These are phyloP conservation scores for Yamadazyma blattariae DNA, from an alignment of 1,139 yeast genomes.

Conservation along the genomic window DNA sequence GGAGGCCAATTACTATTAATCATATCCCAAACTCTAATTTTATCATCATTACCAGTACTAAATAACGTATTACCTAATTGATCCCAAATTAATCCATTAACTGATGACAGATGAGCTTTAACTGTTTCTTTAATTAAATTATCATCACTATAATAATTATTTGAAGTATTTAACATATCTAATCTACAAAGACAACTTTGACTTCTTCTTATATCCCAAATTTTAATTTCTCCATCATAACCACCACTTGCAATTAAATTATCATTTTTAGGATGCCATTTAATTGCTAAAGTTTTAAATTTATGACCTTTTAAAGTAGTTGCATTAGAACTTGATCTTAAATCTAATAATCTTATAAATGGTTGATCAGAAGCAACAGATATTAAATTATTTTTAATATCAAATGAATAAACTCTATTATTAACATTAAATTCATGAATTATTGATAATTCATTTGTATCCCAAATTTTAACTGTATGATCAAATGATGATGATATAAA, in stretches of 20 bases:
- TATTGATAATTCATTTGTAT: constrained; percentile 58
- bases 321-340: constrained; percentile 66
- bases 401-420: constrained; percentile 53
- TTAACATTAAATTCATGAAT: constrained; percentile 64
- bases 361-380: constrained; percentile 75
- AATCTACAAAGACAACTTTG: constrained; percentile 60
- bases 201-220: constrained; percentile 78
- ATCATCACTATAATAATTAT: constrained; percentile 15
- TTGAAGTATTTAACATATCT: constrained; percentile 38
- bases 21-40: constrained; percentile 73
- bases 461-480: constrained; percentile 78
- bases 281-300: constrained; percentile 60
- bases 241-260: constrained; percentile 74
- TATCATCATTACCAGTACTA: constrained; percentile 76
- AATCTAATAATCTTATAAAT: constrained; percentile 65
- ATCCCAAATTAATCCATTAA: constrained; percentile 74
- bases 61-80: constrained; percentile 57
- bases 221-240: constrained; percentile 61
- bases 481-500: constrained; percentile 83
- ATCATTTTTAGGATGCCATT: constrained; percentile 73
- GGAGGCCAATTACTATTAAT: constrained; percentile 42
- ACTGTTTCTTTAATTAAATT: constrained; percentile 35
- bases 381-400: constrained; percentile 53
- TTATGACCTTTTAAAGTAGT: constrained; percentile 68
- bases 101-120: constrained; percentile 72